Conservation (phyloP, 495 filamentous ascomycete species). For the Thermothielavioides terrestris region DNA sequence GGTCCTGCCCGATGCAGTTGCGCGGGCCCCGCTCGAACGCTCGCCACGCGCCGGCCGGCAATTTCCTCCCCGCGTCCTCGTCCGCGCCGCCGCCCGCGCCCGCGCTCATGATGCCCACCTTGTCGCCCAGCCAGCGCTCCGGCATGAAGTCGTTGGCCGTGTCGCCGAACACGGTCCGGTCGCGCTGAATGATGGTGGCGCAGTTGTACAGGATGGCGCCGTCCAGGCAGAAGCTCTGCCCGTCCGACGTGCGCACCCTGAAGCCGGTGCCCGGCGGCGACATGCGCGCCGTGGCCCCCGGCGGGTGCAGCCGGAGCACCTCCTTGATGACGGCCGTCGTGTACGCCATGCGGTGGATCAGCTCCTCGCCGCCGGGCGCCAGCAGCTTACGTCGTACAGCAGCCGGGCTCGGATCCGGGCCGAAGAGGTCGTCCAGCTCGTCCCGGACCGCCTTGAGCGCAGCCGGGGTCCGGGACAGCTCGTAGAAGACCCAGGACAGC, state of each 20-base stretch:
- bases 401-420: slow-evolving; percentile 17
- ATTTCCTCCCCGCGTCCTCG: slow-evolving; percentile 3
- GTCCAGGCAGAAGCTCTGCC: slow-evolving; percentile 48
- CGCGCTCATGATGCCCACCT: slow-evolving; percentile 12
- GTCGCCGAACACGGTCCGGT: slow-evolving; percentile 47
- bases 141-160: slow-evolving; percentile 51
- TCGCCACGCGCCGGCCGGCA: slow-evolving; percentile 38
- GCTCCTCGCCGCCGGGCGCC: slow-evolving; percentile 30
- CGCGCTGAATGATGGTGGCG: slow-evolving; percentile 46
- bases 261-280: slow-evolving; percentile 24
- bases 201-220: slow-evolving; percentile 47
- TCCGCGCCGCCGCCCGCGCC: slow-evolving; percentile 19
- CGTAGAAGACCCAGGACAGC: slow-evolving; percentile 36
- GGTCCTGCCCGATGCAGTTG: slow-evolving; percentile 50
- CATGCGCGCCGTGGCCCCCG: slow-evolving; percentile 32
- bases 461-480: slow-evolving; percentile 38
- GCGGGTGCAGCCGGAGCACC: slow-evolving; percentile 38
- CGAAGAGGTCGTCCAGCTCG: slow-evolving; percentile 41
- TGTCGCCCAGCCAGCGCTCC: slow-evolving; percentile 53
- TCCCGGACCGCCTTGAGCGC: slow-evolving; percentile 29
- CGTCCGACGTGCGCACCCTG: slow-evolving; percentile 36
- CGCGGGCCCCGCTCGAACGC: slow-evolving; percentile 49
- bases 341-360: slow-evolving; percentile 36
- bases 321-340: slow-evolving; percentile 47
- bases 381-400: slow-evolving; percentile 17